These are phyloP conservation scores for Saturnispora halmiae DNA, from an alignment of 805 yeast species.

Conservation along the genomic window DNA sequence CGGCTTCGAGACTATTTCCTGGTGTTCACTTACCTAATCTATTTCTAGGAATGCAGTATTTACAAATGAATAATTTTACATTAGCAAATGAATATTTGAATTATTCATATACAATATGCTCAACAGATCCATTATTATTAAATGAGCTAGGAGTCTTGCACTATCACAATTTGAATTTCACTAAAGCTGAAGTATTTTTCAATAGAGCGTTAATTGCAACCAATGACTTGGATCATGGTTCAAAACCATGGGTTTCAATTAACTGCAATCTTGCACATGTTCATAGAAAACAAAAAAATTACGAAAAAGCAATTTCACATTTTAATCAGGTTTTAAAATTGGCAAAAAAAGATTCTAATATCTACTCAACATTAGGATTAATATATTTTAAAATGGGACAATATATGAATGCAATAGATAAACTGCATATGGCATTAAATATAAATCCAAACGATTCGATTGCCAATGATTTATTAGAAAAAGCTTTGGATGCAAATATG, in stretches of 20 bases:
- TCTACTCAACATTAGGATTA: conserved; percentile 78
- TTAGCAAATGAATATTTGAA: conserved; percentile 80
- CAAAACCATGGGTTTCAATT: conserved; percentile 77
- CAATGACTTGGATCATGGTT: conserved; percentile 59
- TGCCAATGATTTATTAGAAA: conserved; percentile 67
- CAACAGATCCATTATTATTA: conserved; percentile 75
- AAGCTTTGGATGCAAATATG: conserved; percentile 63
- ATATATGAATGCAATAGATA: conserved; percentile 57
- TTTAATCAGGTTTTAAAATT: conserved; percentile 68
- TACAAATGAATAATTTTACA: conserved; percentile 73
- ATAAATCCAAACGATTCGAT: conserved; percentile 73
- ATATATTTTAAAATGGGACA: conserved; percentile 65
- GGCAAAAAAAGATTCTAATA: conserved; percentile 58
- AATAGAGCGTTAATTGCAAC: conserved; percentile 65
- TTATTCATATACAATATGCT: conserved; percentile 69
- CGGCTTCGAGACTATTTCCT: conserved; percentile 85
- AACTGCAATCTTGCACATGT: conserved; percentile 86
- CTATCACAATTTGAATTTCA: conserved; percentile 63
- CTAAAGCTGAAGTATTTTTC: conserved; percentile 62
- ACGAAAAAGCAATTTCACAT: conserved; percentile 59
- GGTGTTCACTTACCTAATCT: conserved; percentile 86
- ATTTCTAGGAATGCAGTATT: conserved; percentile 92
- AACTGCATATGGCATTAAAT: conserved; percentile 73
- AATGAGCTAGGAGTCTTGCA: conserved; percentile 92
- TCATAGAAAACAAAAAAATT: conserved; percentile 55